phyloP scores from a whole-genome alignment of 495 filamentous ascomycete species.

The Xylaria nigripes region DNA sequence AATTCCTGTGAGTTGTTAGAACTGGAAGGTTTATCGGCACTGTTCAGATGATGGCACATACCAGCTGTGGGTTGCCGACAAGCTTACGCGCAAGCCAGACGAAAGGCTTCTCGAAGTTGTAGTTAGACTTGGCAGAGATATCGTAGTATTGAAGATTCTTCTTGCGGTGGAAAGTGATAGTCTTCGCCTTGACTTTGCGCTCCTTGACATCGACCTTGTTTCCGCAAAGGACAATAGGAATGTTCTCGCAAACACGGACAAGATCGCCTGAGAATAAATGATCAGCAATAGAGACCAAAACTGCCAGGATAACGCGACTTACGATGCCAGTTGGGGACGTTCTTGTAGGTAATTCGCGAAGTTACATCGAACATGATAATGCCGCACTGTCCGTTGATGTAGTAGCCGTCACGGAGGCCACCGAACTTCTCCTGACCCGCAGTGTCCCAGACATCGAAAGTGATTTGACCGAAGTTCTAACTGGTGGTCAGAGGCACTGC shows the following conservation, averaged over 20 bases:
- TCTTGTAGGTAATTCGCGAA: slow-evolving; percentile 99
- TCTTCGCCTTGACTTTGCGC: slow-evolving; percentile 99
- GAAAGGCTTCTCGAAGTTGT: slow-evolving; percentile 99
- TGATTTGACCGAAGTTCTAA: slow-evolving; percentile 89
- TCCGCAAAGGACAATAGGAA: slow-evolving; percentile 95
- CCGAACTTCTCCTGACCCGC: slow-evolving; percentile 99
- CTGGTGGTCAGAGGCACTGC: slow-evolving; percentile 23
- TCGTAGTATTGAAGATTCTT: slow-evolving; percentile 99
- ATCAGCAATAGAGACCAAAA: slow-evolving; percentile 3
- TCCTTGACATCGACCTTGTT: slow-evolving; percentile 99
- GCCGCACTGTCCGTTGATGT: slow-evolving; percentile 99
- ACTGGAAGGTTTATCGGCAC: slow-evolving; percentile 6
- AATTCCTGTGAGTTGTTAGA: slow-evolving; percentile 61
- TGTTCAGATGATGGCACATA: slow-evolving; percentile 38
- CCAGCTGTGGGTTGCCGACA: slow-evolving; percentile 84
- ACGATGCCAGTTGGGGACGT: slow-evolving; percentile 99
- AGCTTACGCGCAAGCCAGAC: slow-evolving; percentile 98
- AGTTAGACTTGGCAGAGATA: slow-evolving; percentile 99
- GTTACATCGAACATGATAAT: slow-evolving; percentile 99
- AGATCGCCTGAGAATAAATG: slow-evolving; percentile 68
- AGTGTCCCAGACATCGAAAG: slow-evolving; percentile 99
- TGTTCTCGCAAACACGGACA: slow-evolving; percentile 99
- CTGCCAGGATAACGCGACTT: slow-evolving; percentile 36
- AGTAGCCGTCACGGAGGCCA: slow-evolving; percentile 99
- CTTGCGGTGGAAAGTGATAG: slow-evolving; percentile 99